Conservation (phyloP, 1,284 basidiomycete species). For the Fomitopsis schrenkii region DNA sequence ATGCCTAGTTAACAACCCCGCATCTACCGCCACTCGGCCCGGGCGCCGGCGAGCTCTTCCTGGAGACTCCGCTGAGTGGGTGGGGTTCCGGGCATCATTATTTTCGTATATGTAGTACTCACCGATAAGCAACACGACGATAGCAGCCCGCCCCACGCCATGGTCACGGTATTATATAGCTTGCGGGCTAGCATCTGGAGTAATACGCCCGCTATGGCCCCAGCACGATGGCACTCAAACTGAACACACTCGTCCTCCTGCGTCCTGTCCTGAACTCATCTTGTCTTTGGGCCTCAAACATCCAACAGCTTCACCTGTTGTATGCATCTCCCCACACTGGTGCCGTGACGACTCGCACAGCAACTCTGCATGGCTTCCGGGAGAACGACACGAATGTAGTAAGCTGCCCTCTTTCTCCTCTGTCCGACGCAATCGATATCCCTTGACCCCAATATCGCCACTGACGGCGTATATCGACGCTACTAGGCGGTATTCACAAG, state of each 20-base stretch:
- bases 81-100: too few species aligned
- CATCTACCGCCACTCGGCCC: too few species aligned
- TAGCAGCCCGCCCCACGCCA: too few species aligned
- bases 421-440: neutral
- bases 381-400: constrained; percentile 63
- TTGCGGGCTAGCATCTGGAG: neutral
- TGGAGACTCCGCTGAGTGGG: too few species aligned
- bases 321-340: constrained; percentile 66
- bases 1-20: too few species aligned
- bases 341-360: constrained; percentile 74
- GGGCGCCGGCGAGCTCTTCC: too few species aligned
- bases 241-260: constrained; percentile 44
- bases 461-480: neutral
- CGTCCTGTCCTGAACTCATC: constrained; percentile 73
- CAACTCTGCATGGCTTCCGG: constrained; percentile 60
- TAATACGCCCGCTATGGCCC: too few species aligned
- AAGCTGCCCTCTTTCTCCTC: neutral
- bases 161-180: too few species aligned
- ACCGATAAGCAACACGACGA: too few species aligned
- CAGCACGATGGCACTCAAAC: constrained; percentile 24
- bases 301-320: constrained; percentile 54
- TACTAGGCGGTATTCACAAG: constrained; percentile 57
- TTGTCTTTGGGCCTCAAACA: constrained; percentile 73
- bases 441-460: neutral
- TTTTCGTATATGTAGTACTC: too few species aligned